A percentile compares a stretch with the other conserved stretches of the same genome.
Conservation (phyloP, 345 rosid genomes). For the Rhizophora mangle region DNA sequence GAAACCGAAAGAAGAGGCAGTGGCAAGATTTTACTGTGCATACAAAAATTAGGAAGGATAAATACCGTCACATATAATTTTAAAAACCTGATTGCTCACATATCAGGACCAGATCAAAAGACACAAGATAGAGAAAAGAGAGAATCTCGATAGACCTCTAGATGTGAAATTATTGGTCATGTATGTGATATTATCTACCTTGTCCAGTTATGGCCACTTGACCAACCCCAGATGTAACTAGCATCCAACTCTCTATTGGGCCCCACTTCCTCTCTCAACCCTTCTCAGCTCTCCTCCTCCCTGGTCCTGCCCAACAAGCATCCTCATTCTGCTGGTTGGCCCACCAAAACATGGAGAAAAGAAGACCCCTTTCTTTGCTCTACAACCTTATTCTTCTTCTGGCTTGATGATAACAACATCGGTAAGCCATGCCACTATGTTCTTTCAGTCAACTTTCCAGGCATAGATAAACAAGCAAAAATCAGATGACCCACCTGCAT, state of each 20-base stretch:
- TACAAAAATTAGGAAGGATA: constrained; percentile 16
- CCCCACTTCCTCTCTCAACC: constrained; percentile 26
- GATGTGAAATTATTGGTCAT: constrained; percentile 33
- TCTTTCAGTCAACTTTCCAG: constrained; percentile 49
- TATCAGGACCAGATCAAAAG: constrained; percentile 44
- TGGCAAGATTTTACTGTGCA: constrained; percentile 11
- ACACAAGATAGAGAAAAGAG: background rate
- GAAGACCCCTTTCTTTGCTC: constrained; percentile 4
- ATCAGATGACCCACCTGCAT: constrained; percentile 34
- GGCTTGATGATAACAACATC: constrained; percentile 6
- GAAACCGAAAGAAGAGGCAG: constrained; percentile 9
- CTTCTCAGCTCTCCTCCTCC: constrained; percentile 15
- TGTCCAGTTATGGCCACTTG: constrained; percentile 54
- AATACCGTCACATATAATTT: constrained; percentile 1
- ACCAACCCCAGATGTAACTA: constrained; percentile 41
- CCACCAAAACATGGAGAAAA: constrained; percentile 25
- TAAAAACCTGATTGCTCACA: constrained; percentile 26
- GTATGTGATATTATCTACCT: constrained; percentile 43
- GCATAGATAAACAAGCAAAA: constrained; percentile 65
- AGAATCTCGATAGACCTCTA: constrained; percentile 20
- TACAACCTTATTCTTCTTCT: constrained; percentile 16
- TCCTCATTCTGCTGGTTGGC: constrained; percentile 14
- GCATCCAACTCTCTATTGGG: constrained; percentile 26
- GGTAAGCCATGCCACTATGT: background rate
- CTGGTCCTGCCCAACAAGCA: constrained; percentile 12